Evolutionary conservation across 1,284 basidiomycete genomes (phyloP).

Genomic region (Rhodotorula sp.): DNA sequence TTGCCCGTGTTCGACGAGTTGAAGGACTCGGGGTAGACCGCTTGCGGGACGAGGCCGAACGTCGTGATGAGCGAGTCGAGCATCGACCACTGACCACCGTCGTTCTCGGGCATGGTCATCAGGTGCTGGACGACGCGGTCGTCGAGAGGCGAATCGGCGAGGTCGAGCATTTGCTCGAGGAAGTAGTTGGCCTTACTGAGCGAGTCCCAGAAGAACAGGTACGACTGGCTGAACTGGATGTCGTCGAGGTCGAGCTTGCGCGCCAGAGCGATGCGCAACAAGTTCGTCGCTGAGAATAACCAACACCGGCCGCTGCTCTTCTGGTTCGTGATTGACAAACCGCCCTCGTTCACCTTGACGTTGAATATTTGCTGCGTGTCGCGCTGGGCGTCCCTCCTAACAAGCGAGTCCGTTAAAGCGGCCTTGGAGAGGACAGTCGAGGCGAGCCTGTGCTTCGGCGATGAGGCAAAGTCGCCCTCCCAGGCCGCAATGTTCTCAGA

Average conservation of each 20-base stretch:
- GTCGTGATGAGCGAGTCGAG: slow-evolving; percentile 45
- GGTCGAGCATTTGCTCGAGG: slow-evolving; percentile 80
- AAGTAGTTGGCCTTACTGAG: slow-evolving; percentile 70
- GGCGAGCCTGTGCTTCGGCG: slow-evolving; percentile 68
- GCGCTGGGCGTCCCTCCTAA: slow-evolving; percentile 62
- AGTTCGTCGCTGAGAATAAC: slow-evolving; percentile 78
- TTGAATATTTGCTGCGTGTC: slow-evolving; percentile 82
- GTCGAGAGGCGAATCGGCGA: slow-evolving; percentile 74
- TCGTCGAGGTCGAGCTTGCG: slow-evolving; percentile 72
- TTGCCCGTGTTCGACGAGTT: slow-evolving; percentile 72
- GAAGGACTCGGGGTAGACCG: slow-evolving; percentile 78
- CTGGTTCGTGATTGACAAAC: slow-evolving; percentile 77
- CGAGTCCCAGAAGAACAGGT: slow-evolving; percentile 67
- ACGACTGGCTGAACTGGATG: slow-evolving; percentile 83
- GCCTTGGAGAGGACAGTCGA: slow-evolving; percentile 75
- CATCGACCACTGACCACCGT: slow-evolving; percentile 77
- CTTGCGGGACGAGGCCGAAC: slow-evolving; percentile 65
- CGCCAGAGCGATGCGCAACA: slow-evolving; percentile 69
- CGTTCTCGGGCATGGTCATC: slow-evolving; percentile 72
- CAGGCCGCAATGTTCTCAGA: slow-evolving; percentile 34
- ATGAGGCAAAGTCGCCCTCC: slow-evolving; percentile 35
- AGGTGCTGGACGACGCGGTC: slow-evolving; percentile 77
- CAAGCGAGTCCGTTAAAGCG: slow-evolving; percentile 65
- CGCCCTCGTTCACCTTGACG: slow-evolving; percentile 66
- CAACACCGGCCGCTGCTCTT: slow-evolving; percentile 83